Percentiles rank a stretch among this genome's conserved stretches.
phyloP scores from a whole-genome alignment of 441 rosid genomes.

The Mallotus japonicus region DNA sequence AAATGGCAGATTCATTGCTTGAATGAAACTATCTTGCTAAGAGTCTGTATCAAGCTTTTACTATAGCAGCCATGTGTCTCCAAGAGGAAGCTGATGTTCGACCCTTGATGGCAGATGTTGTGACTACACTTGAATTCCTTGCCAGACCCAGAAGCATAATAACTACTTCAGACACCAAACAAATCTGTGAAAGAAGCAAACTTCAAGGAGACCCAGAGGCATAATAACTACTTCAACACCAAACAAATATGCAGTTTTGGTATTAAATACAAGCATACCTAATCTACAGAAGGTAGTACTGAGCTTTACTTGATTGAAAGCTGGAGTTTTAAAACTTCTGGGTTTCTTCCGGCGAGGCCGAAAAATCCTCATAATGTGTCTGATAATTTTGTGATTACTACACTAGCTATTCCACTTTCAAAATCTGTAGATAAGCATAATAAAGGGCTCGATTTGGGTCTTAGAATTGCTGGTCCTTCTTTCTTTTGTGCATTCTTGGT shows the following conservation, averaged over 20 bases:
- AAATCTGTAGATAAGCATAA: slow-evolving; percentile 36
- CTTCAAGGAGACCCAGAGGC: slow-evolving; percentile 3
- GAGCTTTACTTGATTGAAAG: slow-evolving; percentile 68
- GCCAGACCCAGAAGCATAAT: slow-evolving; percentile 26
- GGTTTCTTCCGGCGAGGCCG: slow-evolving; percentile 54
- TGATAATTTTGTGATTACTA: slow-evolving; percentile 46
- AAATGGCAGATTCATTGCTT: slow-evolving; percentile 77
- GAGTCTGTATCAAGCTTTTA: slow-evolving; percentile 79
- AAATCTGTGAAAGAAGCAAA: slow-evolving; percentile 15
- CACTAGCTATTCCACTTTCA: slow-evolving; percentile 38
- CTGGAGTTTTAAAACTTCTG: slow-evolving; percentile 72
- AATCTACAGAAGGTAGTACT: slow-evolving; percentile 87
- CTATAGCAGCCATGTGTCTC: slow-evolving; percentile 86
- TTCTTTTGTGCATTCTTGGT: slow-evolving; percentile 60
- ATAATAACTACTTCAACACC: neutral
- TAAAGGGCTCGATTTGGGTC: slow-evolving; percentile 53
- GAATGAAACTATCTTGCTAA: slow-evolving; percentile 57
- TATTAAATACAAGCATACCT: too few species aligned
- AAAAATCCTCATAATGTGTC: slow-evolving; percentile 68
- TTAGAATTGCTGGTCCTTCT: slow-evolving; percentile 77
- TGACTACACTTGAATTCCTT: slow-evolving; percentile 66
- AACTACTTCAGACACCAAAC: neutral
- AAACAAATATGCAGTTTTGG: neutral
- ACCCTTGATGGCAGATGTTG: slow-evolving; percentile 87
- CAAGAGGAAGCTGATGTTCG: slow-evolving; percentile 73